phyloP scores from a whole-genome alignment of 108 stramenopile species.

The Pseudonitzschia delicatissima region DNA sequence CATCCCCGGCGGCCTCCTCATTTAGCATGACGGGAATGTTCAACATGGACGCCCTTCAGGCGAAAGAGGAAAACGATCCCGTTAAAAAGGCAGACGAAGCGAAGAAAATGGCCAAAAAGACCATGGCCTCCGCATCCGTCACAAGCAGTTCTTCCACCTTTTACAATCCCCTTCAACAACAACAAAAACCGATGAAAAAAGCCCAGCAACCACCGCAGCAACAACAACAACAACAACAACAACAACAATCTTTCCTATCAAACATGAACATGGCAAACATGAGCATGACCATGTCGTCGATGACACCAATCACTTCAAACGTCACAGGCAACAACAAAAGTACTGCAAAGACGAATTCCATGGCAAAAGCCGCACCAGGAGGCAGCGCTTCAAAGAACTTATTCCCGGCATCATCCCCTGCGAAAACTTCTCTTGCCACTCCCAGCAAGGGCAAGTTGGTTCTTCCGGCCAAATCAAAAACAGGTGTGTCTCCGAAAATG shows the following conservation, averaged over 20 bases:
- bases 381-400: no score
- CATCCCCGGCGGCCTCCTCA: neutral
- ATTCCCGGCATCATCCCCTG: no score
- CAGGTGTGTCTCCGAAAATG: no score
- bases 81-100: neutral
- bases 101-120: neutral
- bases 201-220: neutral
- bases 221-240: neutral
- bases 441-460: no score
- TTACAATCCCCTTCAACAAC: neutral
- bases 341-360: no score
- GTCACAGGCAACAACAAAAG: no score
- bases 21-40: constrained; percentile 32
- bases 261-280: neutral
- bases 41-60: constrained; percentile 71
- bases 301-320: neutral
- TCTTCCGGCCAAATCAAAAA: no score
- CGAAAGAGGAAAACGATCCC: neutral
- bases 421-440: no score
- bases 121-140: neutral
- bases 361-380: no score
- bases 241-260: neutral
- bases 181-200: neutral
- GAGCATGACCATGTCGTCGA: neutral
- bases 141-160: neutral